phyloP scores from a whole-genome alignment of 2,329 filamentous ascomycete species.

The Cylindrodendrum hubeiense region DNA sequence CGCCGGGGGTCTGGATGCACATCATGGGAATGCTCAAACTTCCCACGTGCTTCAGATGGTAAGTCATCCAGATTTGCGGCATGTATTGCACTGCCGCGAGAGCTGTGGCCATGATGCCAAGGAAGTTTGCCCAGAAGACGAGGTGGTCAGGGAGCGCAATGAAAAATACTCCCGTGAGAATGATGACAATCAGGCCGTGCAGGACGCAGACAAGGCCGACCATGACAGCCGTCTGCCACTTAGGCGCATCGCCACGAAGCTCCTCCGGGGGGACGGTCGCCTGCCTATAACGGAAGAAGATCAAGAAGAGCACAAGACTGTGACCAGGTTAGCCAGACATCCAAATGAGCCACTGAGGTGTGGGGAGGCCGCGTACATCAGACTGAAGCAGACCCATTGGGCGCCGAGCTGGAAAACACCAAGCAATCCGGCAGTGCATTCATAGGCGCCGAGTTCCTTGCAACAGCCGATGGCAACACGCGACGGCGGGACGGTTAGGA shows the following conservation, averaged over 20 bases:
- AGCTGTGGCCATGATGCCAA: constrained; percentile 82
- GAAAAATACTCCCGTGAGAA: constrained; percentile 77
- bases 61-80: constrained; percentile 95
- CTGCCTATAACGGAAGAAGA: constrained; percentile 84
- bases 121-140: constrained; percentile 83
- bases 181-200: constrained; percentile 78
- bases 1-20: constrained; percentile 96
- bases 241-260: constrained; percentile 66
- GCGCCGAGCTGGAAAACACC: constrained; percentile 92
- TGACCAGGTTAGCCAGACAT: constrained; percentile 8
- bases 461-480: constrained; percentile 89
- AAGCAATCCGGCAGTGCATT: constrained; percentile 87
- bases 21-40: constrained; percentile 98
- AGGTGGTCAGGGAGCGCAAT: constrained; percentile 73
- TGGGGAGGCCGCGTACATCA: constrained; percentile 76
- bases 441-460: constrained; percentile 80
- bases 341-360: background rate
- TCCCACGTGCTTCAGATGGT: constrained; percentile 84
- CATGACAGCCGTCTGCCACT: constrained; percentile 82
- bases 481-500: constrained; percentile 87
- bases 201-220: constrained; percentile 80
- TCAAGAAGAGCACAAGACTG: constrained; percentile 91
- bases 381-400: constrained; percentile 91
- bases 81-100: constrained; percentile 92
- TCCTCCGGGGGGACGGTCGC: constrained; percentile 64